These are phyloP conservation scores for Aspergillus brunneoviolaceus DNA, from an alignment of 2,329 filamentous ascomycete genomes.

Conservation along the genomic window DNA sequence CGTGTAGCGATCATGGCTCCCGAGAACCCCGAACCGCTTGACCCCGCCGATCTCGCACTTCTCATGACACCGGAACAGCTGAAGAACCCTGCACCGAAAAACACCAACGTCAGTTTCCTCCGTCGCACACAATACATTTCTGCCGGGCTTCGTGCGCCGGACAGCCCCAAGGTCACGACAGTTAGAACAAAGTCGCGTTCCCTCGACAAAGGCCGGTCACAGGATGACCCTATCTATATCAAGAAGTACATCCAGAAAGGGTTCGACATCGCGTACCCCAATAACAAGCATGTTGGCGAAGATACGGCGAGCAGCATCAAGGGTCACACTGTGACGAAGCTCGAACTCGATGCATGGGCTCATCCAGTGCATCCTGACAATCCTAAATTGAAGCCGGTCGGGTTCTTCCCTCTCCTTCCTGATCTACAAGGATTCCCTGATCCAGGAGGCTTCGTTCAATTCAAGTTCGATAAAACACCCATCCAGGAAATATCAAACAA, in stretches of 20 bases:
- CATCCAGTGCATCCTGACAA: constrained; percentile 61
- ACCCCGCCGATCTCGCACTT: constrained; percentile 80
- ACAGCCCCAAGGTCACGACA: constrained; percentile 30
- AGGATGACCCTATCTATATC: constrained; percentile 61
- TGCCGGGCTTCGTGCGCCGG: constrained; percentile 36
- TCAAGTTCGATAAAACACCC: constrained; percentile 63
- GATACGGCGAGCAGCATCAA: constrained; percentile 55
- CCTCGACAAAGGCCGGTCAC: constrained; percentile 37
- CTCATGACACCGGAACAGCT: constrained; percentile 80
- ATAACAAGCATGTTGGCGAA: constrained; percentile 58
- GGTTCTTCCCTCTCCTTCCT: constrained; percentile 60
- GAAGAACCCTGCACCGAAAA: constrained; percentile 75
- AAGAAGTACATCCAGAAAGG: constrained; percentile 62
- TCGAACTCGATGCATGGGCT: constrained; percentile 60
- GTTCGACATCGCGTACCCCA: constrained; percentile 64
- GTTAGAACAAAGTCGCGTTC: constrained; percentile 26
- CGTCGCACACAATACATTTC: constrained; percentile 92
- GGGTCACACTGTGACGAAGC: constrained; percentile 53
- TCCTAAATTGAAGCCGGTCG: constrained; percentile 56
- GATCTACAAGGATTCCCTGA: constrained; percentile 62
- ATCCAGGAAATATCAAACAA: constrained; percentile 47
- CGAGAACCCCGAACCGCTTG: constrained; percentile 66
- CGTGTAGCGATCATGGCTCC: constrained; percentile 75
- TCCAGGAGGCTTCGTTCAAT: constrained; percentile 58
- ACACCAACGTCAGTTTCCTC: constrained; percentile 84